Evolutionary conservation across 495 filamentous ascomycete genomes (phyloP).

Genomic region (Niebla homalea): DNA sequence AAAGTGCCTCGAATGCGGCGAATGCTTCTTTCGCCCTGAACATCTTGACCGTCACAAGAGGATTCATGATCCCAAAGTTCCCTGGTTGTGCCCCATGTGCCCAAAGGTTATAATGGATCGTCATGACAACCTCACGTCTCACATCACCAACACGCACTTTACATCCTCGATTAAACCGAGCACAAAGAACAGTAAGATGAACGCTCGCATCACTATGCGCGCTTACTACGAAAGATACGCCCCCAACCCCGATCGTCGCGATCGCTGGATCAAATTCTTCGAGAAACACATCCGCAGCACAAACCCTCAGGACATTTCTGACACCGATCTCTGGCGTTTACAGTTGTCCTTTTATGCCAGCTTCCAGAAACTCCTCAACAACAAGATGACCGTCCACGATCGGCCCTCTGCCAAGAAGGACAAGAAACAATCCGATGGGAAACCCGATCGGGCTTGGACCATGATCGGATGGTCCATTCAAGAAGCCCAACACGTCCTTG

Average conservation of each 20-base stretch:
- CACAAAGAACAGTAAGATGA: not conserved
- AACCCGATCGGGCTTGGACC: conserved; percentile 1
- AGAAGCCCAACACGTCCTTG: not conserved
- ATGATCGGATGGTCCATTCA: conserved; percentile 6
- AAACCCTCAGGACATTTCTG: not conserved
- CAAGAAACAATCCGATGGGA: not conserved
- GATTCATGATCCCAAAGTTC: not conserved
- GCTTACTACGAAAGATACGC: not conserved
- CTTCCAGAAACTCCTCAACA: not conserved
- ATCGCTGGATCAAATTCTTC: not conserved
- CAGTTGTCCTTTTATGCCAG: not conserved
- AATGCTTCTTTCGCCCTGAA: conserved; percentile 1
- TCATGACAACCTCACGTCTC: conserved; percentile 2
- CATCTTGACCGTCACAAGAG: conserved; percentile 4
- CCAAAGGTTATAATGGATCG: not conserved
- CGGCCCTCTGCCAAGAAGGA: not conserved
- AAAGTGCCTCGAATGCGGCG: not conserved
- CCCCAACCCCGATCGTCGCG: not conserved
- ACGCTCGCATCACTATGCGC: not conserved
- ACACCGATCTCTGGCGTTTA: not conserved
- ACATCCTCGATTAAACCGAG: not conserved
- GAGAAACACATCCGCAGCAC: not conserved
- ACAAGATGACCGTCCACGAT: not conserved
- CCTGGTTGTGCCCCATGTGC: not conserved
- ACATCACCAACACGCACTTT: conserved; percentile 7